Evolutionary conservation across 202 grass and related monocot genomes (phyloP).

Genomic region (Bolboschoenoplectus hybrid): DNA sequence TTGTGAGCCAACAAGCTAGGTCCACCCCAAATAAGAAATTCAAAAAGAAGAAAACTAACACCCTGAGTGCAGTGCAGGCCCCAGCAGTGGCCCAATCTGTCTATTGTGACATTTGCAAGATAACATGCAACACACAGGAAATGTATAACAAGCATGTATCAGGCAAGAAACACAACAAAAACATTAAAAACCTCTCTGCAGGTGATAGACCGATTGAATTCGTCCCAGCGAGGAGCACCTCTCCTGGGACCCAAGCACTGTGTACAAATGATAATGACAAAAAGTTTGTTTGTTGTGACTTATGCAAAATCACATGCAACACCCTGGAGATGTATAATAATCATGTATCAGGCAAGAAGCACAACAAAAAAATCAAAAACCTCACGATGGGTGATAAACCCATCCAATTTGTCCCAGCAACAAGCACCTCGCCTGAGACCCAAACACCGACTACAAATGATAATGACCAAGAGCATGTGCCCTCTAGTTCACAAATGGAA

Average conservation of each 20-base stretch:
- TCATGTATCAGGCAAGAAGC: constrained; percentile 46
- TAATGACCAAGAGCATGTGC: constrained; percentile 15
- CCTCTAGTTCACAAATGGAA: constrained; percentile 7
- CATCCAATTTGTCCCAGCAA: constrained; percentile 16
- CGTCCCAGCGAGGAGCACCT: constrained; percentile 8
- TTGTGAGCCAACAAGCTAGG: not conserved
- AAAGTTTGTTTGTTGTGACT: constrained; percentile 33
- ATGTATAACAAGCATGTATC: constrained; percentile 44
- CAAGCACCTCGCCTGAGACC: constrained; percentile 2
- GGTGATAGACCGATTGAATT: constrained; percentile 30
- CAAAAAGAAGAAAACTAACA: constrained; percentile 17
- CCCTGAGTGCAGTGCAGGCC: not conserved
- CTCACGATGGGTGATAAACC: constrained; percentile 16
- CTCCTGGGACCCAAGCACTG: not conserved
- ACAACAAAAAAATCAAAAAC: constrained; percentile 38
- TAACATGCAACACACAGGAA: constrained; percentile 42
- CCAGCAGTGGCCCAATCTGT: constrained; percentile 36
- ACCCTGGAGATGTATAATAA: constrained; percentile 40
- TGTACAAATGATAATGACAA: constrained; percentile 23
- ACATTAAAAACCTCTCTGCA: constrained; percentile 22
- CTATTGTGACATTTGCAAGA: constrained; percentile 48
- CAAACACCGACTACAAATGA: constrained; percentile 25
- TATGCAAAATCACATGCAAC: constrained; percentile 46
- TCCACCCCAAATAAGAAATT: not conserved
- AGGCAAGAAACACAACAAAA: constrained; percentile 47